Percentiles rank a stretch among this genome's conserved stretches.
Evolutionary conservation across 129 eudicot genomes (phyloP).

Genomic region (Chrysanthemum lavandulifolium): DNA sequence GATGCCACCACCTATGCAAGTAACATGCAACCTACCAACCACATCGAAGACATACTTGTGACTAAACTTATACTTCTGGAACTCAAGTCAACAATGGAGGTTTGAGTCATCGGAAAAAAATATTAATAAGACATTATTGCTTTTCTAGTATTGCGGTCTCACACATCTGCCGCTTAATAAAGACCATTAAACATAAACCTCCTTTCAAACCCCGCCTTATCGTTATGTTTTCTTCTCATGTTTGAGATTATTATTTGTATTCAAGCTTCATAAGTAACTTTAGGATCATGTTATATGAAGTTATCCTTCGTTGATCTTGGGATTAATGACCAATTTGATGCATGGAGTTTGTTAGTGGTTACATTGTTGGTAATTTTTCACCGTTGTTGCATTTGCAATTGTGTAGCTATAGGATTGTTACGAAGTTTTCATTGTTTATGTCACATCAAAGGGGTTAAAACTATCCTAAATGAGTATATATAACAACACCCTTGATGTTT

Average conservation of each 20-base stretch:
- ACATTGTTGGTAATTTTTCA: too few relatives aligned
- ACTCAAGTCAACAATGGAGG: constrained; percentile 23
- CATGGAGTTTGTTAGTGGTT: too few relatives aligned
- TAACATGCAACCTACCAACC: constrained; percentile 18
- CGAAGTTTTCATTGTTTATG: background rate
- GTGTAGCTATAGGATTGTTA: too few relatives aligned
- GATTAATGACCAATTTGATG: too few relatives aligned
- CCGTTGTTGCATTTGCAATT: too few relatives aligned
- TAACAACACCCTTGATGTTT: too few relatives aligned
- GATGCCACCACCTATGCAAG: constrained; percentile 27
- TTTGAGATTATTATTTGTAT: background rate
- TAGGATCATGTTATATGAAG: too few relatives aligned
- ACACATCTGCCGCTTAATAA: too few relatives aligned
- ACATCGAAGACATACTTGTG: constrained; percentile 26
- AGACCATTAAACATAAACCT: background rate
- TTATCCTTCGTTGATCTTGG: too few relatives aligned
- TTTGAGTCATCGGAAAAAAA: constrained; percentile 25
- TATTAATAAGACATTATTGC: constrained; percentile 18
- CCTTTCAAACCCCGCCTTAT: background rate
- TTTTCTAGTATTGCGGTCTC: constrained; percentile 14
- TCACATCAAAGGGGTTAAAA: too few relatives aligned
- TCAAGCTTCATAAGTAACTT: background rate
- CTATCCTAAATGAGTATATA: background rate
- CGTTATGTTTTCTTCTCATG: constrained; percentile 12
- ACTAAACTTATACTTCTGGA: constrained; percentile 31